Percentiles rank a stretch among this genome's conserved stretches.
These are phyloP conservation scores for Fusarium nurragi DNA, from an alignment of 2,329 filamentous ascomycete species.

Conservation along the genomic window DNA sequence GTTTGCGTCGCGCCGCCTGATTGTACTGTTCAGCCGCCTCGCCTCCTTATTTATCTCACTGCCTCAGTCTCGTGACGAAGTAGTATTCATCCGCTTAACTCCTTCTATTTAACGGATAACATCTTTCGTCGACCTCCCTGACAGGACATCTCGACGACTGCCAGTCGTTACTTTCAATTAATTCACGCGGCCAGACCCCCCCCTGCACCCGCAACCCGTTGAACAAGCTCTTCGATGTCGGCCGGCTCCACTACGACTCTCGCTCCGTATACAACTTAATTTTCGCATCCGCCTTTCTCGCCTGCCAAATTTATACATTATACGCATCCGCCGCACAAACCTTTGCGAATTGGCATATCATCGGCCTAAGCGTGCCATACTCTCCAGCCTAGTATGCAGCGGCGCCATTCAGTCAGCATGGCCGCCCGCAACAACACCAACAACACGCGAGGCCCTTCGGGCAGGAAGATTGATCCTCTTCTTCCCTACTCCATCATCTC, in stretches of 20 bases:
- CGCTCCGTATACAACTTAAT: constrained; percentile 37
- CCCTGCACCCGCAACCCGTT: constrained; percentile 30
- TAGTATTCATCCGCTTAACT: constrained; percentile 32
- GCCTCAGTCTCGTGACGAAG: constrained; percentile 40
- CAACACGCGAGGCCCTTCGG: constrained; percentile 46
- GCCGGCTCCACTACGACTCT: constrained; percentile 42
- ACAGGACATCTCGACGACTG: constrained; percentile 43
- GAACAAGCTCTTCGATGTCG: constrained; percentile 42
- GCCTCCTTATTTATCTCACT: constrained; percentile 30
- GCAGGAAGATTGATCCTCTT: constrained; percentile 48
- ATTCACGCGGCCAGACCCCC: constrained; percentile 29
- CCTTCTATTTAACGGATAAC: constrained; percentile 32
- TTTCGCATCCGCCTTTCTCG: constrained; percentile 21
- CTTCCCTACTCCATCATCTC: constrained; percentile 47
- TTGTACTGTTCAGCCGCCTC: constrained; percentile 22
- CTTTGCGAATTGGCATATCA: constrained; percentile 12
- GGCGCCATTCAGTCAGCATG: constrained; percentile 47
- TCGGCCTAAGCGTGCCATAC: constrained; percentile 35
- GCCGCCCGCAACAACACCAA: constrained; percentile 50
- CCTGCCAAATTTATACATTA: constrained; percentile 17
- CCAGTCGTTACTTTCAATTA: constrained; percentile 45
- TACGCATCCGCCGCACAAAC: constrained; percentile 12
- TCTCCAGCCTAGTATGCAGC: constrained; percentile 44
- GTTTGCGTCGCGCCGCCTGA: constrained; percentile 35
- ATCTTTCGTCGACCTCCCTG: constrained; percentile 44